phyloP scores from a whole-genome alignment of 192 early-diverging fungal genomes.

The Dimargaris cristalligena region DNA sequence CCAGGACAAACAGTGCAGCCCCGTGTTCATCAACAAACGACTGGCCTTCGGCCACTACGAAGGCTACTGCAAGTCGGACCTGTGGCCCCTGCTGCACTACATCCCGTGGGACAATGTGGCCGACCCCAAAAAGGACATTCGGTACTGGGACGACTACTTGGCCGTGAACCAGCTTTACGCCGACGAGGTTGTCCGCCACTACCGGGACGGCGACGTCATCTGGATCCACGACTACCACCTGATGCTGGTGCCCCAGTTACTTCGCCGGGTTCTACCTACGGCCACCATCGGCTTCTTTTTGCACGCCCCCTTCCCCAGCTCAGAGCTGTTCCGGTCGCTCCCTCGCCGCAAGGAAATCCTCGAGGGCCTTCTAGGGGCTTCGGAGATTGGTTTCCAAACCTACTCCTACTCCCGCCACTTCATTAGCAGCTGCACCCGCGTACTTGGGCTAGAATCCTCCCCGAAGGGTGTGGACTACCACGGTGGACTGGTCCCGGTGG shows the following conservation, averaged over 20 bases:
- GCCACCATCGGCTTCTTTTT: slow-evolving; percentile 92
- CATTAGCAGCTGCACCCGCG: slow-evolving; percentile 70
- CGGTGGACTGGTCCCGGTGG: slow-evolving; percentile 62
- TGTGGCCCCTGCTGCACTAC: slow-evolving; percentile 97
- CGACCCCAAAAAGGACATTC: slow-evolving; percentile 57
- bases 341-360: slow-evolving; percentile 75
- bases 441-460: slow-evolving; percentile 73
- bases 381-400: slow-evolving; percentile 86
- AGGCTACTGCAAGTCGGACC: slow-evolving; percentile 66
- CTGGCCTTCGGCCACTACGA: slow-evolving; percentile 77
- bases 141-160: slow-evolving; percentile 67
- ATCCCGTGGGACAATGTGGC: slow-evolving; percentile 77
- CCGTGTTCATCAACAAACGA: slow-evolving; percentile 61
- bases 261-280: slow-evolving; percentile 62
- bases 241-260: slow-evolving; percentile 78
- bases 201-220: slow-evolving; percentile 74
- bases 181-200: slow-evolving; percentile 53
- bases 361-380: slow-evolving; percentile 74
- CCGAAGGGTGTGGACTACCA: slow-evolving; percentile 71
- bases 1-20: slow-evolving; percentile 38
- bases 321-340: slow-evolving; percentile 85
- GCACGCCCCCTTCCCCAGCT: slow-evolving; percentile 92
- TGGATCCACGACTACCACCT: slow-evolving; percentile 99
- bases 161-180: slow-evolving; percentile 77
- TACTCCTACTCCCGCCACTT: slow-evolving; percentile 89